These are phyloP conservation scores for Rhododendron williamsianum DNA, from an alignment of 148 eudicot genomes.

Conservation along the genomic window DNA sequence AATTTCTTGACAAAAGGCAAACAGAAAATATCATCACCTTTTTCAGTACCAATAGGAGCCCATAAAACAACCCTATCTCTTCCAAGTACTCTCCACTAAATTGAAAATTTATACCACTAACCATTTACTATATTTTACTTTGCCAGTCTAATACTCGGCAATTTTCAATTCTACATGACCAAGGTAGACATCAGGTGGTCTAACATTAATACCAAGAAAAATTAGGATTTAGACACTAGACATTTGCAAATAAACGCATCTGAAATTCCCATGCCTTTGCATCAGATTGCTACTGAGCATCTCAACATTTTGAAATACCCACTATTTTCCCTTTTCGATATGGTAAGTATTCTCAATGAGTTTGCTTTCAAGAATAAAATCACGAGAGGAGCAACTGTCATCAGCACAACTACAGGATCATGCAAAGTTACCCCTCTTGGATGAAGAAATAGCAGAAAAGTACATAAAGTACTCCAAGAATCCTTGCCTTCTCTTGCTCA, in stretches of 20 bases:
- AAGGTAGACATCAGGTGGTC: not conserved
- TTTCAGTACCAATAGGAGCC: not conserved
- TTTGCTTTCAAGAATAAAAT: not conserved
- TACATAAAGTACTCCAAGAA: not conserved
- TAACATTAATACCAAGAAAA: not conserved
- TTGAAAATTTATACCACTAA: not conserved
- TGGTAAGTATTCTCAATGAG: not conserved
- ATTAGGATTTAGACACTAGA: too few species aligned
- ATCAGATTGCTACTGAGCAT: not conserved
- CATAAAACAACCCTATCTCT: not conserved
- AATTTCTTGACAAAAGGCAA: not conserved
- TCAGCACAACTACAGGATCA: not conserved
- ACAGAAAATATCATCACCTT: not conserved
- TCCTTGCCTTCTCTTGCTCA: slow-evolving; percentile 66
- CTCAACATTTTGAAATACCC: not conserved
- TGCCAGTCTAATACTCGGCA: not conserved
- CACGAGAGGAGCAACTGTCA: not conserved
- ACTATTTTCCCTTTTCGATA: not conserved
- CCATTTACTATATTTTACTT: too few species aligned
- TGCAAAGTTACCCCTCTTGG: not conserved
- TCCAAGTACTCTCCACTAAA: not conserved
- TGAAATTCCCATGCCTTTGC: not conserved
- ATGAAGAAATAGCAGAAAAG: not conserved
- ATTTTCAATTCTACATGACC: not conserved
- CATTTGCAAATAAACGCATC: not conserved